Evolutionary conservation across 257 asterid species (phyloP).

Genomic region (Mitragyna speciosa): DNA sequence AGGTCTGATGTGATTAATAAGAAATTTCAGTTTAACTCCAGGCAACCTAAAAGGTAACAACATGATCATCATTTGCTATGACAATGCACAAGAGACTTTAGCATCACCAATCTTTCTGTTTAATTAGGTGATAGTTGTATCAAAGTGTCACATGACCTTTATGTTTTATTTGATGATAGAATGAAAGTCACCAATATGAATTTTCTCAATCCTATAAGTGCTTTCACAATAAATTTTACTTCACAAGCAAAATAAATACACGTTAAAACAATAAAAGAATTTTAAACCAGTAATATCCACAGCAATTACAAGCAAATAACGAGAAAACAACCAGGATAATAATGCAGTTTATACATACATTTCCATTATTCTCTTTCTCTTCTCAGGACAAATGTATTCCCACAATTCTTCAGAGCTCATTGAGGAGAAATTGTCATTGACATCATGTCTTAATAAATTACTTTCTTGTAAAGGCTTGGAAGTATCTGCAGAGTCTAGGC

Average conservation of each 20-base stretch:
- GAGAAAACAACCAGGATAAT: not conserved
- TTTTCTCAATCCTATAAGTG: not conserved
- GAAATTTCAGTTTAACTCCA: not conserved
- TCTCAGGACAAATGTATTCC: conserved; percentile 18
- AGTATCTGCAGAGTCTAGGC: not conserved
- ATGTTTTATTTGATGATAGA: not conserved
- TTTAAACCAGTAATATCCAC: not conserved
- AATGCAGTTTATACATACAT: not conserved
- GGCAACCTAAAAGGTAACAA: not conserved
- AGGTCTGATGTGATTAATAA: not conserved
- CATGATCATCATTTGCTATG: not conserved
- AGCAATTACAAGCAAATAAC: not conserved
- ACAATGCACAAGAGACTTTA: not conserved
- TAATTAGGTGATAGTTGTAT: not conserved
- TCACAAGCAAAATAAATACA: not conserved
- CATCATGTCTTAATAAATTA: not conserved
- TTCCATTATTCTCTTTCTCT: not conserved
- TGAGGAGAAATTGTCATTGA: not conserved
- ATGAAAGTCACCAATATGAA: not conserved
- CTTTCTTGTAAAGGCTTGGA: not conserved
- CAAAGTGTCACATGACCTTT: not conserved
- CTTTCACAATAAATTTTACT: not conserved
- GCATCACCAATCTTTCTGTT: no score
- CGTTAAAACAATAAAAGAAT: not conserved
- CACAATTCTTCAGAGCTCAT: conserved; percentile 15